Base-by-base conservation (phyloP, 106 monocot genomes). In the Dendrobium officinale region DNA sequence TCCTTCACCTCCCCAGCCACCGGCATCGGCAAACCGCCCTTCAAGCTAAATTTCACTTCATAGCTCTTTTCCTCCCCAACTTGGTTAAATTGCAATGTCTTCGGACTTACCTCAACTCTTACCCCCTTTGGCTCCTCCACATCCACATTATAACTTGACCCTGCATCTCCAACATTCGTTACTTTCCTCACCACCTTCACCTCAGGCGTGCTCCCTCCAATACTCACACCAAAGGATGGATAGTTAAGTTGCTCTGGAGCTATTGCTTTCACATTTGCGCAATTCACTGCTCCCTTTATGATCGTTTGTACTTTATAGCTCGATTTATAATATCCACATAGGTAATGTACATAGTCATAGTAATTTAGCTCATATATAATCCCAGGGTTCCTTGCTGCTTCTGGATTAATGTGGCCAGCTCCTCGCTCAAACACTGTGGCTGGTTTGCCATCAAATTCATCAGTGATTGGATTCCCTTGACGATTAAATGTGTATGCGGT, bases 371-470 rank as follows among this genome's bases (percentile, higher is more conserved):
- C 79, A 29, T 88, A 88, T 55, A 88, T 75, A 22, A 86, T 78
- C 5, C 88, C 88, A 6, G 88, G 88, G 29, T 85, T 78, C 22
- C 47, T 59, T 3, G 85, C 88, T 19, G 45, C 45, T 1, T 33
- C 29, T 5, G 87, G 87, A 54, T 88, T 77, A 1, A 88, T 84
- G 42, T 88, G 85, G 17, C 87, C 87, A 20, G 88, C 83, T 26
- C 88, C 88, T 44, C n/a, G 29, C 31, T 77, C 83, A 81, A 86
- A 81, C 8, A 83, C 83, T 24, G 80, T 85, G 40, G 88, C 88
- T 8, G 79, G 29, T 11, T 6, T 44, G 13, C 79, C 77, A 3
- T 40, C 55, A 33, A 73, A 68, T 5, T 73, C 73, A 64, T 86
- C 88, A 0, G 76, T 33, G 78, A 88, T 81, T 7, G 58, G 41